phyloP scores from a whole-genome alignment of 2,329 filamentous ascomycete genomes.

The Arthroderma uncinatum region DNA sequence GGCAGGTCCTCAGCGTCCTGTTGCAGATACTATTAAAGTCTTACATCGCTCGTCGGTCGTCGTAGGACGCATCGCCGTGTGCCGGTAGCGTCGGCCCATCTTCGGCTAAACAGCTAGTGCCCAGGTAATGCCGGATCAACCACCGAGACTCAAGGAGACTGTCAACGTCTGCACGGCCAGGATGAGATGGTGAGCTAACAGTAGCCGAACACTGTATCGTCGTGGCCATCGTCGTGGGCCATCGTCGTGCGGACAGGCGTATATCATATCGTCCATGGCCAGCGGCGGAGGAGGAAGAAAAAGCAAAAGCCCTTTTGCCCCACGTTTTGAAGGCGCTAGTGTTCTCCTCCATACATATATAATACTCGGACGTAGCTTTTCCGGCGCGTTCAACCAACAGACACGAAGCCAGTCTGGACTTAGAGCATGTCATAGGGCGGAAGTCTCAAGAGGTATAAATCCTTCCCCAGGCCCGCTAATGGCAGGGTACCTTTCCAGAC shows the following conservation, averaged over 20 bases:
- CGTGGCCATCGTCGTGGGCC: too few relatives aligned
- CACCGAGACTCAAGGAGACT: too few relatives aligned
- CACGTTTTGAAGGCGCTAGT: neutral
- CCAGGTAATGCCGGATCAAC: too few relatives aligned
- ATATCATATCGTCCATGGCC: neutral
- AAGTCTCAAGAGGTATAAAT: neutral
- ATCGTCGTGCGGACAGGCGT: too few relatives aligned
- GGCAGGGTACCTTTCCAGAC: neutral
- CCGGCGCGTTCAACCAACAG: neutral
- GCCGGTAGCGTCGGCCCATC: neutral
- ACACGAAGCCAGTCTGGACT: neutral
- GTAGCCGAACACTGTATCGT: too few relatives aligned
- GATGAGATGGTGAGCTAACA: too few relatives aligned
- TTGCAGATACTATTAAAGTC: too few relatives aligned
- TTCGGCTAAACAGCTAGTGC: neutral
- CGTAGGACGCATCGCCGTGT: too few relatives aligned
- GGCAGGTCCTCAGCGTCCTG: too few relatives aligned
- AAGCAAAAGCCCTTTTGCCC: slow-evolving; percentile 2
- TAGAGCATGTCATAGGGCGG: neutral
- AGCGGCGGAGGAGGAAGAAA: neutral
- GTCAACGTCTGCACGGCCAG: too few relatives aligned
- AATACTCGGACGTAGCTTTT: neutral
- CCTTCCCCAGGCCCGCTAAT: neutral
- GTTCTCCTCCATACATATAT: neutral
- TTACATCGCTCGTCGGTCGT: too few relatives aligned